Percentiles rank a stretch among this genome's conserved stretches.
Evolutionary conservation across 768 basidiomycete species (phyloP).

Genomic region (Tephrocybe sp.): DNA sequence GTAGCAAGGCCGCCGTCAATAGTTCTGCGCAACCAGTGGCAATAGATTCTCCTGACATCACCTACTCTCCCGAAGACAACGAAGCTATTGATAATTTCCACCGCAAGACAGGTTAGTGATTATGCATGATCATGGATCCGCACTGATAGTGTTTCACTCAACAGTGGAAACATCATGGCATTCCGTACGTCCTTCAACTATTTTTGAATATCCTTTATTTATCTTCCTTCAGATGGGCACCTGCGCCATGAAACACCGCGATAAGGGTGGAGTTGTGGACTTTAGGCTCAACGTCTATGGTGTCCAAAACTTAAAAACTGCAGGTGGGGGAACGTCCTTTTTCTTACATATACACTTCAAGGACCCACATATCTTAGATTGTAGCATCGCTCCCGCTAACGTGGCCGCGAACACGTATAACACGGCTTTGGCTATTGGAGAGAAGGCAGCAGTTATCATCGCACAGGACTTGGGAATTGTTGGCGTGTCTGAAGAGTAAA

Average conservation of each 20-base stretch:
- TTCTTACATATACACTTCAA: too few species aligned
- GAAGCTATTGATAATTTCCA: conserved; percentile 40
- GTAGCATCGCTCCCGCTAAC: conserved; percentile 39
- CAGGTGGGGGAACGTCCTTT: conserved; percentile 33
- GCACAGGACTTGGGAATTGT: conserved; percentile 47
- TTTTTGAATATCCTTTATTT: too few species aligned
- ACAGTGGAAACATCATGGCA: conserved; percentile 50
- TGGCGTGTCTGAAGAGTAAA: conserved; percentile 12
- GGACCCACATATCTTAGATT: too few species aligned
- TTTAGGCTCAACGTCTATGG: conserved; percentile 64
- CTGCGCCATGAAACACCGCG: conserved; percentile 65
- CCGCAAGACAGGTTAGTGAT: conserved; percentile 29
- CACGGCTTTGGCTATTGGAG: conserved; percentile 49
- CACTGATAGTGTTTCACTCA: neutral
- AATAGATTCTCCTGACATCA: conserved; percentile 34
- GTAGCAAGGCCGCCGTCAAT: conserved; percentile 28
- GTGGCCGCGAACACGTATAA: conserved; percentile 43
- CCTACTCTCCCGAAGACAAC: conserved; percentile 42
- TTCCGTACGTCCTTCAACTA: too few species aligned
- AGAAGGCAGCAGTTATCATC: conserved; percentile 63
- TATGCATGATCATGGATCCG: neutral
- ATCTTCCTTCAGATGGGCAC: conserved; percentile 70
- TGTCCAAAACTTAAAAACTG: conserved; percentile 55
- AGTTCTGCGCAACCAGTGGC: conserved; percentile 28
- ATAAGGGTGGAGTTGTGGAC: conserved; percentile 63